A percentile compares a stretch with the other conserved stretches of the same genome.
Evolutionary conservation across 768 basidiomycete genomes (phyloP).

Genomic region (Kondoa subrosea): DNA sequence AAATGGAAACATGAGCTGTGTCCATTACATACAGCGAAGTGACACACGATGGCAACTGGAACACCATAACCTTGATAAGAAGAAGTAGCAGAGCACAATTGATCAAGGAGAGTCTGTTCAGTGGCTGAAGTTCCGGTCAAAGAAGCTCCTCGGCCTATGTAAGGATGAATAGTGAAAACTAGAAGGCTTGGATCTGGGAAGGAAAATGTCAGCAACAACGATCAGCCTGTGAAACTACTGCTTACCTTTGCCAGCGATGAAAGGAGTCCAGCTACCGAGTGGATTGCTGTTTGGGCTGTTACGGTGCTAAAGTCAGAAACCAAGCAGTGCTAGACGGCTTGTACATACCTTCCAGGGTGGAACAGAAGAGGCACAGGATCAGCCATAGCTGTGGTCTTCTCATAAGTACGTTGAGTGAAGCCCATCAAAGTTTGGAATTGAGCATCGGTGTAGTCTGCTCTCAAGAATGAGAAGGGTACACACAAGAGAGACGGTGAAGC

Average conservation of each 20-base stretch:
- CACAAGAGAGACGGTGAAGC: no score
- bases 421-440: slow-evolving; percentile 20
- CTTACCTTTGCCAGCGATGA: slow-evolving; percentile 23
- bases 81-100: slow-evolving; percentile 23
- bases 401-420: slow-evolving; percentile 21
- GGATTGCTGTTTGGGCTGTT: slow-evolving; percentile 21
- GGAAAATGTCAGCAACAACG: no score
- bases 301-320: slow-evolving; percentile 12
- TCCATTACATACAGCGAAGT: slow-evolving; percentile 16
- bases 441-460: slow-evolving; percentile 23
- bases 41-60: slow-evolving; percentile 22
- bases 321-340: slow-evolving; percentile 19
- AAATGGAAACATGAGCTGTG: slow-evolving; percentile 23
- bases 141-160: slow-evolving; percentile 10
- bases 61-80: slow-evolving; percentile 18
- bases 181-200: slow-evolving; percentile 21
- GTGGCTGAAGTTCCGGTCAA: background rate
- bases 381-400: background rate
- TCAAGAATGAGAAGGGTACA: no score
- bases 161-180: slow-evolving; percentile 21
- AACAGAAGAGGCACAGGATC: slow-evolving; percentile 9
- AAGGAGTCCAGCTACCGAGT: slow-evolving; percentile 14
- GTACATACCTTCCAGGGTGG: slow-evolving; percentile 12
- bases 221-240: no score
- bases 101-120: slow-evolving; percentile 4